Evolutionary conservation across 768 basidiomycete genomes (phyloP).

Genomic region (Mrakia frigida): DNA sequence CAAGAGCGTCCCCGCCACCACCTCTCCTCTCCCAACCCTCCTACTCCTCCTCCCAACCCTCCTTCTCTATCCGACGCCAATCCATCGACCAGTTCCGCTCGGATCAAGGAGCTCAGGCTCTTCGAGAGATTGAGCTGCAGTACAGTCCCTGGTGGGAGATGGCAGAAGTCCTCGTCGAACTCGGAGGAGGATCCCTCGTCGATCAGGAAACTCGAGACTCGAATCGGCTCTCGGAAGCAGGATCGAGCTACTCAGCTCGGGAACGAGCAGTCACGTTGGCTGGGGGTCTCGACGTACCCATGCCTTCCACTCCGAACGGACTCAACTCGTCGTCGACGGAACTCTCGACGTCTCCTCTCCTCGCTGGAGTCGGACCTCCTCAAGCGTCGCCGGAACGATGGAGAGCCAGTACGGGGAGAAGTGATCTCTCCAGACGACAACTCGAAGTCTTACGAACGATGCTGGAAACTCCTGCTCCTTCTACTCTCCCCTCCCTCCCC

Average conservation of each 20-base stretch:
- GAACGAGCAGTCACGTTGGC: conserved; percentile 24
- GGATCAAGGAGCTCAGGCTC: not conserved
- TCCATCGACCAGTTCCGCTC: not conserved
- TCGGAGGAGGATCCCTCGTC: conserved; percentile 33
- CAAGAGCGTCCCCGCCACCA: not conserved
- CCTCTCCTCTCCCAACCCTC: not conserved
- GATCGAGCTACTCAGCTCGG: conserved; percentile 19
- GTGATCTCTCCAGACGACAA: conserved; percentile 25
- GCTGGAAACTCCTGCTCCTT: conserved; percentile 16
- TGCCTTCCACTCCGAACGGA: not conserved
- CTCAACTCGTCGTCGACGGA: not conserved
- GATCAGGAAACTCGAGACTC: not conserved
- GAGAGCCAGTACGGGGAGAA: conserved; percentile 21
- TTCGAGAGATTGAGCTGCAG: conserved; percentile 32
- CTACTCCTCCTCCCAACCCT: not conserved
- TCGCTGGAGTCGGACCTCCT: not conserved
- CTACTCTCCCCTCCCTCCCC: not conserved
- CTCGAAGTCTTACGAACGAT: conserved; percentile 27
- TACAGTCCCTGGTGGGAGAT: conserved; percentile 37
- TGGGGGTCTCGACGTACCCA: not conserved
- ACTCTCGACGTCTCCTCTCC: not conserved
- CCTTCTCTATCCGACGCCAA: not conserved
- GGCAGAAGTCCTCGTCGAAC: conserved; percentile 35
- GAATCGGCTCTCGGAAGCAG: conserved; percentile 13
- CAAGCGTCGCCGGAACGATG: conserved; percentile 25